Percentiles rank a stretch among this genome's conserved stretches.
phyloP scores from a whole-genome alignment of 2,329 filamentous ascomycete species.

The Fusarium lyarnte region DNA sequence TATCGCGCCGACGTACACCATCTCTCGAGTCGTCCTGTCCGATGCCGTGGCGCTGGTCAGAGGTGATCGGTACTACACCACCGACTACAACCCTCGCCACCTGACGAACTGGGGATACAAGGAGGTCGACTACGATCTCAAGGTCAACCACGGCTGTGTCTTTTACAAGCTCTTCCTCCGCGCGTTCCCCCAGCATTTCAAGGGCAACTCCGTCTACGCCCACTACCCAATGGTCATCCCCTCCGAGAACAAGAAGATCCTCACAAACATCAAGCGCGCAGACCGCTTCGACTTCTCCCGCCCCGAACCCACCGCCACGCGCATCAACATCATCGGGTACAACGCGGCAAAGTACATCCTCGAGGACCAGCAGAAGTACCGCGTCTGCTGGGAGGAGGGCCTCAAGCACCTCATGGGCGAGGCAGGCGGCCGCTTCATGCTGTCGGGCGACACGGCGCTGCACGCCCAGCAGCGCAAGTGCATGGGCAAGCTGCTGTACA shows the following conservation, averaged over 20 bases:
- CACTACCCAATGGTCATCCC: conserved; percentile 80
- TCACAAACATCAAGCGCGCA: conserved; percentile 72
- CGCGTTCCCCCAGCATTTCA: conserved; percentile 84
- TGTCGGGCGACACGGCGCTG: conserved; percentile 60
- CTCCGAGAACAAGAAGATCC: conserved; percentile 75
- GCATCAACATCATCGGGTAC: conserved; percentile 69
- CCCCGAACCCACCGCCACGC: conserved; percentile 61
- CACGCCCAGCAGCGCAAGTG: conserved; percentile 62
- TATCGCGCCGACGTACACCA: conserved; percentile 79
- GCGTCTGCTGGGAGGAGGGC: conserved; percentile 70
- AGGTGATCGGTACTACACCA: conserved; percentile 81
- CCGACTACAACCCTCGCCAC: conserved; percentile 77
- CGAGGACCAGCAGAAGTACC: conserved; percentile 69
- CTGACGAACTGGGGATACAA: conserved; percentile 88
- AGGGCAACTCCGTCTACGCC: conserved; percentile 80
- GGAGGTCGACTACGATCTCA: conserved; percentile 76
- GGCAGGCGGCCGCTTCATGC: conserved; percentile 64
- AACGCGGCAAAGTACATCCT: conserved; percentile 70
- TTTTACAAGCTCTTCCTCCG: conserved; percentile 86
- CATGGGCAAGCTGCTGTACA: conserved; percentile 67
- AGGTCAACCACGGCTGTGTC: conserved; percentile 81
- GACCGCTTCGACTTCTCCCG: conserved; percentile 75
- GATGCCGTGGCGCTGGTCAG: conserved; percentile 83
- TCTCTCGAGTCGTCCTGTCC: conserved; percentile 78
- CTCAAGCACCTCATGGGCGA: conserved; percentile 70